Evolutionary conservation across 106 monocot species (phyloP), one percentile per base, ranked within the genome.

Genomic region (Vanilla planifolia): DNA sequence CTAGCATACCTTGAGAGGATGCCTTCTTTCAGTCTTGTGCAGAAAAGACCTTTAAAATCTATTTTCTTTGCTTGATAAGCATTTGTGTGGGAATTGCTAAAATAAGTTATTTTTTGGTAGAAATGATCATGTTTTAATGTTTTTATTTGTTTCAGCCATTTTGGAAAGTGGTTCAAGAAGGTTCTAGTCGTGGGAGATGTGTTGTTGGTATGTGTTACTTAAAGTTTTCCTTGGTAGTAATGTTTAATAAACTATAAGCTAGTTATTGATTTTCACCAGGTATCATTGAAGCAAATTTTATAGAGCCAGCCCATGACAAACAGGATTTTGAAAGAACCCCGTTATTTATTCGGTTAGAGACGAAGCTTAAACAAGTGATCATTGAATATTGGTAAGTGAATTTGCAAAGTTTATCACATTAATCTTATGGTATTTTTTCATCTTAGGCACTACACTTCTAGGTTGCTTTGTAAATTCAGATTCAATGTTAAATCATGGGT

Each of bases 231-330:
- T 35, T 39, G 48, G 33, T 45, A 25, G 3, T 26, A 30, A 24
- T 6, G 47, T 60, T n/a, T 56, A 16, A 59, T n/a, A 66, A 50
- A 17, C n/a, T 63, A 32, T 43, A 61, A 2, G n/a, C 35, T 63
- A 34, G 6, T 15, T 11, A 21, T 15, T 19, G 43, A 45, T 19
- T 29, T 46, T 20, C 53, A 71, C 34, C 65, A 87, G 86, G 93
- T 59, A 57, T 85, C 59, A 76, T 89, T 45, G 93, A 93, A 69
- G 89, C 93, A 41, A 89, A 93, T 72, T 93, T 93, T 72, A 89
- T 93, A 16, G 93, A 89, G 53, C 88, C 92, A 30, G 88, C 92
- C 63, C 92, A 92, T 76, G 92, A 92, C 75, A 92, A 92, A 58
- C 89, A 93, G 63, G 93, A 93, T 60, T 93, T 93, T 80, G 93